Conservation (phyloP, 805 yeast genomes). For the Lipomyces kockii region DNA sequence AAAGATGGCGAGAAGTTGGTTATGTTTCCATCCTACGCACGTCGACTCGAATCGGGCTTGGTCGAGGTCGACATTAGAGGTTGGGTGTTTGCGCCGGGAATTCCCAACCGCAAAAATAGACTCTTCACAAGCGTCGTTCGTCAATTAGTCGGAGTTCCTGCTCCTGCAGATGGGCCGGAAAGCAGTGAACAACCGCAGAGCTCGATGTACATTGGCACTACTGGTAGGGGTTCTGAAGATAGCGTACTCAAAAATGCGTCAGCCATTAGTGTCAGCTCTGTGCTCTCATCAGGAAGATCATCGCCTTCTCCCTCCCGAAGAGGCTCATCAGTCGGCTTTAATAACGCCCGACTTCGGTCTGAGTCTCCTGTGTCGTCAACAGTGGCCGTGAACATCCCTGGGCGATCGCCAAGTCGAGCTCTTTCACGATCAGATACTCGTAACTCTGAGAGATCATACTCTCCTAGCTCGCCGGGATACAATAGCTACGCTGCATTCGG, state of each 20-base stretch:
- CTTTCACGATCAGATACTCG: neutral
- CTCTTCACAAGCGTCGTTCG: slow-evolving; percentile 69
- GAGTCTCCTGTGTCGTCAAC: slow-evolving; percentile 20
- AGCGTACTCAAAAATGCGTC: slow-evolving; percentile 19
- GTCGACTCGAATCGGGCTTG: slow-evolving; percentile 44
- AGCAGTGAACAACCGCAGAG: slow-evolving; percentile 15
- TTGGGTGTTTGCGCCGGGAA: slow-evolving; percentile 70
- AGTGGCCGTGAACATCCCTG: slow-evolving; percentile 25
- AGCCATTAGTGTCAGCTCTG: slow-evolving; percentile 27
- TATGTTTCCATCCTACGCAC: slow-evolving; percentile 62
- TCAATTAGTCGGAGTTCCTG: slow-evolving; percentile 57
- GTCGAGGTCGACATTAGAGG: slow-evolving; percentile 72
- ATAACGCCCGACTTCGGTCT: slow-evolving; percentile 7
- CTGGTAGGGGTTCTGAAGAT: neutral
- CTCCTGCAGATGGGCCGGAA: slow-evolving; percentile 21
- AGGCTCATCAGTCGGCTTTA: slow-evolving; percentile 14
- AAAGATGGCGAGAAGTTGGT: slow-evolving; percentile 60
- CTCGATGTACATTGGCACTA: slow-evolving; percentile 2
- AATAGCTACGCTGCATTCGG: neutral
- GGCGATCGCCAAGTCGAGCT: neutral
- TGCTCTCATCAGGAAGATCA: slow-evolving; percentile 13
- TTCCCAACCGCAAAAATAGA: slow-evolving; percentile 70
- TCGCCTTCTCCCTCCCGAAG: slow-evolving; percentile 30
- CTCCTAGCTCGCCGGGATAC: slow-evolving; percentile 15
- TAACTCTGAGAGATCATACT: neutral